phyloP scores from a whole-genome alignment of 768 basidiomycete species.

The Amanita thiersii region DNA sequence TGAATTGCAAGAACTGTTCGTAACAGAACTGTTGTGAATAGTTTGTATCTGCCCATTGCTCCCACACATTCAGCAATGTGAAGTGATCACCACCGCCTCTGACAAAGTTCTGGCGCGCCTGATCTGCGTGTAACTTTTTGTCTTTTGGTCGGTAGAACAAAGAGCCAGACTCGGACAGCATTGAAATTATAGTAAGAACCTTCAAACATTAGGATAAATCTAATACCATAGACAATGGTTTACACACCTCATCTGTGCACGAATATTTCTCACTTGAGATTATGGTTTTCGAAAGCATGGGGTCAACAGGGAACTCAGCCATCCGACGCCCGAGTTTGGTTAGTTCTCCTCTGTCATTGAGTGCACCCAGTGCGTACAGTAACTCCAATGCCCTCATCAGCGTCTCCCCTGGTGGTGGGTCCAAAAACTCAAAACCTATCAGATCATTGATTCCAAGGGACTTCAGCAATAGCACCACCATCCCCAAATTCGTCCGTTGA shows the following conservation, averaged over 20 bases:
- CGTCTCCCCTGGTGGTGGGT: slow-evolving; percentile 96
- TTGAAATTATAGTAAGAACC: slow-evolving; percentile 94
- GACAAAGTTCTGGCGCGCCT: slow-evolving; percentile 95
- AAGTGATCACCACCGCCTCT: slow-evolving; percentile 97
- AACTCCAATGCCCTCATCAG: slow-evolving; percentile 92
- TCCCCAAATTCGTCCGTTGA: slow-evolving; percentile 95
- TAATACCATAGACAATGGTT: not conserved
- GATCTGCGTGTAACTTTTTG: slow-evolving; percentile 95
- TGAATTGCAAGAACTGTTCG: slow-evolving; percentile 92
- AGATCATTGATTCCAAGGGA: slow-evolving; percentile 98
- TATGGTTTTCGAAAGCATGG: slow-evolving; percentile 94
- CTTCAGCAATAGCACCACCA: slow-evolving; percentile 92
- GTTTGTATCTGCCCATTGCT: slow-evolving; percentile 97
- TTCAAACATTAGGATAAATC: slow-evolving; percentile 18
- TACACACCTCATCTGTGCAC: slow-evolving; percentile 89
- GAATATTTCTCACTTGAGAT: slow-evolving; percentile 90
- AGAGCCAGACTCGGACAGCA: slow-evolving; percentile 93
- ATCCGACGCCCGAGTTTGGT: slow-evolving; percentile 96
- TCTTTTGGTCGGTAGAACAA: slow-evolving; percentile 97
- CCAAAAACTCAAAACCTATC: slow-evolving; percentile 97
- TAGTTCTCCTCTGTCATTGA: slow-evolving; percentile 93
- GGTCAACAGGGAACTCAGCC: slow-evolving; percentile 99
- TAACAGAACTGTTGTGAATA: slow-evolving; percentile 97
- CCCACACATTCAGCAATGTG: slow-evolving; percentile 95
- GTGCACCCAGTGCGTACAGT: slow-evolving; percentile 89